Evolutionary conservation across 768 basidiomycete species (phyloP).

Genomic region (Rubroboletus pulcherrimus): DNA sequence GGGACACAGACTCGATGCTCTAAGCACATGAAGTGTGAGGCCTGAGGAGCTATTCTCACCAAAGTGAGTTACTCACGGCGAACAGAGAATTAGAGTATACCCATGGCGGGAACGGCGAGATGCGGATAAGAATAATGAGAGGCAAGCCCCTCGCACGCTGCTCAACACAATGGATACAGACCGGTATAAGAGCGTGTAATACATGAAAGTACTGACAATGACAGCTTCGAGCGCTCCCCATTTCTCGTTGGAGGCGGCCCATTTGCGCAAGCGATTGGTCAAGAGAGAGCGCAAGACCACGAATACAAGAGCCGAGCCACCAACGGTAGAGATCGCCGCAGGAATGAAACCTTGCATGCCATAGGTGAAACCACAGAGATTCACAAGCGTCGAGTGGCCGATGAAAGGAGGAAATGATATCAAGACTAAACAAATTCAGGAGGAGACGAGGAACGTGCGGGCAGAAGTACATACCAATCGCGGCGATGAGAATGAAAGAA

Average conservation of each 20-base stretch:
- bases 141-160: constrained; percentile 74
- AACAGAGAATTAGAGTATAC: constrained; percentile 82
- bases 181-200: not conserved
- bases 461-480: constrained; percentile 53
- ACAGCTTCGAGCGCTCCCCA: constrained; percentile 79
- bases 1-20: constrained; percentile 69
- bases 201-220: constrained; percentile 44
- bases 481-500: constrained; percentile 50
- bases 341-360: constrained; percentile 75
- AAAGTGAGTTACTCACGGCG: constrained; percentile 46
- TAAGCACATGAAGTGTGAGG: constrained; percentile 25
- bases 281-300: constrained; percentile 57
- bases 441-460: constrained; percentile 50
- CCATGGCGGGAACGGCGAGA: constrained; percentile 85
- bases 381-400: constrained; percentile 35
- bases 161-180: constrained; percentile 3
- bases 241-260: constrained; percentile 60
- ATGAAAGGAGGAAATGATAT: constrained; percentile 33
- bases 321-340: constrained; percentile 54
- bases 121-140: constrained; percentile 76
- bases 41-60: not conserved
- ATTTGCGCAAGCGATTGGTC: constrained; percentile 48
- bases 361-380: constrained; percentile 79
- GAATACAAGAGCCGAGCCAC: constrained; percentile 65
- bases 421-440: constrained; percentile 19